Base-by-base conservation (phyloP, 176 grass and related monocot genomes). In the Elymus sibiricus region DNA sequence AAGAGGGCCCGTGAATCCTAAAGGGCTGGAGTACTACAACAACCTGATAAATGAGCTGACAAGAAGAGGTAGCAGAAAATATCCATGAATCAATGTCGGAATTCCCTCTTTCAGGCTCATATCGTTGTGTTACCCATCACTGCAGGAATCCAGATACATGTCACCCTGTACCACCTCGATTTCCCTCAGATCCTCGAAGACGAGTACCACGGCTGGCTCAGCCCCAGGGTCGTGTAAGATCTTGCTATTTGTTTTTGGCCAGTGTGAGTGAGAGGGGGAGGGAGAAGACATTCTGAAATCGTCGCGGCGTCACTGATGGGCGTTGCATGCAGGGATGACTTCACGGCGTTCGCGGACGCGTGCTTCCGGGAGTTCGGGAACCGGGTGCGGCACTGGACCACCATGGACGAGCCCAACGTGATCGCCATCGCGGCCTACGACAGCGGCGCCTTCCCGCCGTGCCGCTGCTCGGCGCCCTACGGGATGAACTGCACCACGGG, bases 281-380 rank as follows among this genome's bases (percentile, higher is more conserved):
- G 16, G 66, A 25, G 10, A 25, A 22, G n/a, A 14, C 4, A 4
- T 32, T 76, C 62, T 67, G 43, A 34, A 68, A 39, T 12, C 15
- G n/a, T 5, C 5, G n/a, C n/a, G n/a, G n/a, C n/a, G n/a, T n/a
- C n/a, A n/a, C n/a, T n/a, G n/a, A 53, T 4, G n/a, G 3, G 9
- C 11, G 7, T 60, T 60, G 59, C 59, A 25, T 27, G 60, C 90
- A 97, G 95, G 46, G 95, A 97, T 0, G 95, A 97, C 71, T 97
- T 97, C 88, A 82, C 74, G 12, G 81, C 90, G 16, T 97, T 86
- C 38, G 92, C 92, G 26, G 92, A 92, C 59, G 92, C 86, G 51
- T 94, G 90, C 88, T 97, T 97, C 72, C 65, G 68, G 29, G 90
- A 94, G 90, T 94, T 97, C 84, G 95, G 95, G 5, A 92, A 97